Conservation (phyloP, 2,329 filamentous ascomycete species). For the Aspergillus proliferans region DNA sequence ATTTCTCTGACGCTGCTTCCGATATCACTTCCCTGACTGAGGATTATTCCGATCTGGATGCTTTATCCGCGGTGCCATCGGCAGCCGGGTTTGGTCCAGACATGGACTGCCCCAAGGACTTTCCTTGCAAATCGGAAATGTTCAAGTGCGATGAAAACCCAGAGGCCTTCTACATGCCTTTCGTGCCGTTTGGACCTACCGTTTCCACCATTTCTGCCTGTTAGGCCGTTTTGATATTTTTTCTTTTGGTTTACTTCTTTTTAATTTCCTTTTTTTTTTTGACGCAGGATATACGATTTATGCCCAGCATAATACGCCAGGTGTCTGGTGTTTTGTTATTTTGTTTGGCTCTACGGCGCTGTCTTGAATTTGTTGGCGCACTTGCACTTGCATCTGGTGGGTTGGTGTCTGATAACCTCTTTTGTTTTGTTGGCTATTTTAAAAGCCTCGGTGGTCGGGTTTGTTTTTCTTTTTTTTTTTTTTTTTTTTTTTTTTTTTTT, state of each 20-base stretch:
- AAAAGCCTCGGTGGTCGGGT: neutral
- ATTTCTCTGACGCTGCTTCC: conserved; percentile 35
- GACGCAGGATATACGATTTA: conserved; percentile 3
- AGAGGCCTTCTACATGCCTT: conserved; percentile 23
- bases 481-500: no score
- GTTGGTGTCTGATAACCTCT: neutral
- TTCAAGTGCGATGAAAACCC: conserved; percentile 21
- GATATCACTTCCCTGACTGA: conserved; percentile 35
- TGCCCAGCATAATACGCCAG: conserved; percentile 11
- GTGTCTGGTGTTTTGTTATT: conserved; percentile 1
- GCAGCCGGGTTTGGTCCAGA: conserved; percentile 27
- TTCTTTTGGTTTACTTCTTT: conserved; percentile 1
- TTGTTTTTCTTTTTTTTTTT: no score
- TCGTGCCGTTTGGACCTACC: conserved; percentile 1
- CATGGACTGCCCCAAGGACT: conserved; percentile 21
- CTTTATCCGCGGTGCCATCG: conserved; percentile 29
- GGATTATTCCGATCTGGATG: conserved; percentile 31
- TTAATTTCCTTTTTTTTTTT: conserved; percentile 3
- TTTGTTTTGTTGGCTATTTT: neutral
- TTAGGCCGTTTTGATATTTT: conserved; percentile 1
- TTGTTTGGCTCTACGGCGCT: conserved; percentile 10
- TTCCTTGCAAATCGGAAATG: conserved; percentile 22
- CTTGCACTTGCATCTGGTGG: neutral
- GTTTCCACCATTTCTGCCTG: conserved; percentile 17
- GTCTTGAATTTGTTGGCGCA: conserved; percentile 1